A percentile compares a stretch with the other conserved stretches of the same genome.
These are phyloP conservation scores for Ceratobasidium sp. DNA, from an alignment of 1,284 basidiomycete species.

Conservation along the genomic window DNA sequence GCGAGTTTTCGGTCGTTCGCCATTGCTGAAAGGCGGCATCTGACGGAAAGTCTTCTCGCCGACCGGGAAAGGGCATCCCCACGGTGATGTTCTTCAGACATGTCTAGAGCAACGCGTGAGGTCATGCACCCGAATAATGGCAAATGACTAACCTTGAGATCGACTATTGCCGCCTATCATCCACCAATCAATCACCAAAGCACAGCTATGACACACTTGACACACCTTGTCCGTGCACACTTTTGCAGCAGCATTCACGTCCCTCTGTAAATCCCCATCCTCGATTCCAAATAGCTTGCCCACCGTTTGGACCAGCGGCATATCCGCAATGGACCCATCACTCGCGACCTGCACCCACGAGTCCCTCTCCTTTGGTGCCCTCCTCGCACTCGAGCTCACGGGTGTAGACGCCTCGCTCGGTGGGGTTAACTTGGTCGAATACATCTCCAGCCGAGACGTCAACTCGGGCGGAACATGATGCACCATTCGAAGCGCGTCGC, in stretches of 20 bases:
- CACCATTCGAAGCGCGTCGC: constrained; percentile 75
- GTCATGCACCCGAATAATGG: neutral
- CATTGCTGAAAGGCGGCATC: constrained; percentile 85
- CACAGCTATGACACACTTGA: constrained; percentile 29
- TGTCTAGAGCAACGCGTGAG: constrained; percentile 60
- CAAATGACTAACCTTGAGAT: constrained; percentile 70
- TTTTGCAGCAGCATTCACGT: constrained; percentile 72
- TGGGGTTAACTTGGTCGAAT: constrained; percentile 79
- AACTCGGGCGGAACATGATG: constrained; percentile 85
- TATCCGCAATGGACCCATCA: constrained; percentile 64
- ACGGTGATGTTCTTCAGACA: constrained; percentile 92
- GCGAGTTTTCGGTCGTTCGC: constrained; percentile 81
- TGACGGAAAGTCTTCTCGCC: constrained; percentile 82
- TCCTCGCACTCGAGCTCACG: constrained; percentile 47
- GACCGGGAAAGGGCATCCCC: constrained; percentile 81
- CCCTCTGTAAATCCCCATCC: constrained; percentile 70
- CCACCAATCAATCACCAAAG: constrained; percentile 35
- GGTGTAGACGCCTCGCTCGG: constrained; percentile 49
- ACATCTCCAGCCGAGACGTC: constrained; percentile 78
- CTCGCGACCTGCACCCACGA: constrained; percentile 51
- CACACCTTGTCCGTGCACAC: constrained; percentile 81
- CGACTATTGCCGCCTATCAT: constrained; percentile 75
- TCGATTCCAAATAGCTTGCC: constrained; percentile 77
- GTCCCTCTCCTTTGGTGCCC: constrained; percentile 8
- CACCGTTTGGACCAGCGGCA: constrained; percentile 76